phyloP scores from a whole-genome alignment of 805 yeast genomes.

The Kurtzmaniella fragi region DNA sequence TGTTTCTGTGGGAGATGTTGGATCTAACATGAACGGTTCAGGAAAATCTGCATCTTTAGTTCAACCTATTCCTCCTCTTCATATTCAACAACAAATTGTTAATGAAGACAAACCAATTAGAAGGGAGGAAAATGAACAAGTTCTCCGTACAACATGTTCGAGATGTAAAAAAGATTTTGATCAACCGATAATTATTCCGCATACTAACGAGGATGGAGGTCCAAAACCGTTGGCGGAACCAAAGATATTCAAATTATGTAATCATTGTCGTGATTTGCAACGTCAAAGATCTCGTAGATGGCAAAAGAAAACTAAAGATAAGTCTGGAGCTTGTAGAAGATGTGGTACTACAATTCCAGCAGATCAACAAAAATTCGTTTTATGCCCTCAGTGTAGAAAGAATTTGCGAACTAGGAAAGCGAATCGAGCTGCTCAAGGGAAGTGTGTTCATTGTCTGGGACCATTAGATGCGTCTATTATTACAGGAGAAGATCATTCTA shows the following conservation, averaged over 20 bases:
- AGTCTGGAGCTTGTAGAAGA: slow-evolving; percentile 58
- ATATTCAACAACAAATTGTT: slow-evolving; percentile 36
- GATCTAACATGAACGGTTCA: no score
- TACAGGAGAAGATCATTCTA: slow-evolving; percentile 18
- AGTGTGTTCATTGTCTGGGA: slow-evolving; percentile 66
- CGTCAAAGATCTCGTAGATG: slow-evolving; percentile 59
- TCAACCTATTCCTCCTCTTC: slow-evolving; percentile 39
- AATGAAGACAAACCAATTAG: slow-evolving; percentile 7
- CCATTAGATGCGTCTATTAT: slow-evolving; percentile 41
- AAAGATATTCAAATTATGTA: slow-evolving; percentile 51
- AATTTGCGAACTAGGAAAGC: slow-evolving; percentile 52
- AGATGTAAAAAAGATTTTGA: slow-evolving; percentile 58
- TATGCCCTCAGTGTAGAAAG: slow-evolving; percentile 58
- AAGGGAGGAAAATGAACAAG: slow-evolving; percentile 11
- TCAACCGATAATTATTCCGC: slow-evolving; percentile 35
- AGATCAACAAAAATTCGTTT: slow-evolving; percentile 47
- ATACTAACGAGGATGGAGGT: slow-evolving; percentile 13
- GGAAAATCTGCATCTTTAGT: slow-evolving; percentile 12
- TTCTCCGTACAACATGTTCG: slow-evolving; percentile 39
- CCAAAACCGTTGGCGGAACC: slow-evolving; percentile 30
- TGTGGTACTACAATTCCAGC: slow-evolving; percentile 54
- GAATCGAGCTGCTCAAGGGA: slow-evolving; percentile 55
- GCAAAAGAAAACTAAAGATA: slow-evolving; percentile 58
- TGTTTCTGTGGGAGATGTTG: no score
- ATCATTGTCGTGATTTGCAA: slow-evolving; percentile 61